These are phyloP conservation scores for Sclerotinia glacialis DNA, from an alignment of 2,329 filamentous ascomycete species.

Conservation along the genomic window DNA sequence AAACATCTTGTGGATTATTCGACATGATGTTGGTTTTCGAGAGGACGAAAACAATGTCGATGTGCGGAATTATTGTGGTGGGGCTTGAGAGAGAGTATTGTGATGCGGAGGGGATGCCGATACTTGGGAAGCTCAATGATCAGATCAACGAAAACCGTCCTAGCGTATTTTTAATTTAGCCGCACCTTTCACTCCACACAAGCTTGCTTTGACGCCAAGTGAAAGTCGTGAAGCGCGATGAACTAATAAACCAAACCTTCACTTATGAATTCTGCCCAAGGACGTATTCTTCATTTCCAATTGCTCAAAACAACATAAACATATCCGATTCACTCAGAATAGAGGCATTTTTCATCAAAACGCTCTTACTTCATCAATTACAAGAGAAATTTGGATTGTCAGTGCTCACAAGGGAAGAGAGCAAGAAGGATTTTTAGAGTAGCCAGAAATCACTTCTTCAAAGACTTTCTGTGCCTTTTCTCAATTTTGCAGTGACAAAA, in stretches of 20 bases:
- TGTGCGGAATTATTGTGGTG: slow-evolving; percentile 11
- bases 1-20: slow-evolving; percentile 61
- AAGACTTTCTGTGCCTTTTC: slow-evolving; percentile 41
- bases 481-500: slow-evolving; percentile 23
- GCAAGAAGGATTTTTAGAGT: slow-evolving; percentile 34
- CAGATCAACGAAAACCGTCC: slow-evolving; percentile 19
- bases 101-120: neutral
- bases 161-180: slow-evolving; percentile 21
- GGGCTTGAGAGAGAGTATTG: neutral
- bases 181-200: slow-evolving; percentile 19
- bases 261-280: neutral
- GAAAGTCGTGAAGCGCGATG: slow-evolving; percentile 19
- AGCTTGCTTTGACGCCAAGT: slow-evolving; percentile 23
- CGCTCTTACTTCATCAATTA: neutral
- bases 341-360: neutral
- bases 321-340: neutral
- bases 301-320: slow-evolving; percentile 1
- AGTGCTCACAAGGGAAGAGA: slow-evolving; percentile 15
- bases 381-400: slow-evolving; percentile 15
- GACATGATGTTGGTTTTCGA: slow-evolving; percentile 33
- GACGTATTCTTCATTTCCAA: neutral
- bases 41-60: neutral
- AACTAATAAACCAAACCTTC: neutral
- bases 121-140: slow-evolving; percentile 13
- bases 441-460: slow-evolving; percentile 39